phyloP scores from a whole-genome alignment of 768 basidiomycete species.

The Mycena sanguinolenta region DNA sequence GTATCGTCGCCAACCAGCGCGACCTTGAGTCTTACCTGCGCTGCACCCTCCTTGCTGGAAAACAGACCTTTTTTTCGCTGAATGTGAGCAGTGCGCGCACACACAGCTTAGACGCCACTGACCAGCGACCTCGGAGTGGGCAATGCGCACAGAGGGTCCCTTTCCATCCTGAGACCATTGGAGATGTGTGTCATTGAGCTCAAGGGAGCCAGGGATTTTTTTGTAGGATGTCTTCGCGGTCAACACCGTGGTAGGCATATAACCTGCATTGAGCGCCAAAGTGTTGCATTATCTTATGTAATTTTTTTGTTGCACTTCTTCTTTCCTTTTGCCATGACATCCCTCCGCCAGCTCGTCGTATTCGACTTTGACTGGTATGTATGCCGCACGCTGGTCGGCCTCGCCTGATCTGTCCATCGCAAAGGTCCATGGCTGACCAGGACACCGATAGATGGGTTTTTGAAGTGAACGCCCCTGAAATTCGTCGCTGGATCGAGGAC shows the following conservation, averaged over 20 bases:
- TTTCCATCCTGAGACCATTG: slow-evolving; percentile 87
- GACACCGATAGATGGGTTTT: slow-evolving; percentile 96
- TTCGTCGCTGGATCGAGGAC: slow-evolving; percentile 85
- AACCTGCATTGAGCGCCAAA: slow-evolving; percentile 20
- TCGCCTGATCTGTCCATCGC: slow-evolving; percentile 24
- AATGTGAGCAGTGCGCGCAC: slow-evolving; percentile 30
- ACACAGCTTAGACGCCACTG: slow-evolving; percentile 46
- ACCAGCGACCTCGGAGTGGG: slow-evolving; percentile 74
- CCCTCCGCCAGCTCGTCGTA: slow-evolving; percentile 78
- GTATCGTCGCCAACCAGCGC: slow-evolving; percentile 76
- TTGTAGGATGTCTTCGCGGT: slow-evolving; percentile 88
- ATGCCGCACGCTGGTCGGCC: slow-evolving; percentile 5
- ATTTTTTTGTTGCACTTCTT: no score
- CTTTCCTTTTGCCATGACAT: slow-evolving; percentile 6
- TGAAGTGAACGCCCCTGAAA: slow-evolving; percentile 87
- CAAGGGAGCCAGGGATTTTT: slow-evolving; percentile 80
- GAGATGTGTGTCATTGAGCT: slow-evolving; percentile 79
- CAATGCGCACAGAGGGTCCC: slow-evolving; percentile 73
- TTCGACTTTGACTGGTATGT: slow-evolving; percentile 97
- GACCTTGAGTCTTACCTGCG: slow-evolving; percentile 85
- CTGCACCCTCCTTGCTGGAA: slow-evolving; percentile 86
- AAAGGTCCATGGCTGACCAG: slow-evolving; percentile 93
- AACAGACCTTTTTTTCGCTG: slow-evolving; percentile 71
- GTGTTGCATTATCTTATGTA: slow-evolving; percentile 42
- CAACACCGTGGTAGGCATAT: slow-evolving; percentile 77